Evolutionary conservation across 495 filamentous ascomycete genomes (phyloP).

Genomic region (Umbilicaria muhlenbergii): DNA sequence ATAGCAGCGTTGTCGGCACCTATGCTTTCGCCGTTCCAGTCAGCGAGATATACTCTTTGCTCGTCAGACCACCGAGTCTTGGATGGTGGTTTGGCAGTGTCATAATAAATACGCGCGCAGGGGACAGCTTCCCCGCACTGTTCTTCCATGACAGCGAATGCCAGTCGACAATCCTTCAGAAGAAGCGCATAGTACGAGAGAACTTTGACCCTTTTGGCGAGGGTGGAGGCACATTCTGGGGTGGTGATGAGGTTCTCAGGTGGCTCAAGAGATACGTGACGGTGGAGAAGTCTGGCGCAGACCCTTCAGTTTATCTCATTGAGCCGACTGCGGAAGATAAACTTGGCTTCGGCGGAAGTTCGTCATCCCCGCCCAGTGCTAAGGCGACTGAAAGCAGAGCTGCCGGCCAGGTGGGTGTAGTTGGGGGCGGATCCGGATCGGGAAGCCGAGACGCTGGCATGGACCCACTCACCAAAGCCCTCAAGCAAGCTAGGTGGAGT

Average conservation of each 20-base stretch:
- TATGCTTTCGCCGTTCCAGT: conserved; percentile 91
- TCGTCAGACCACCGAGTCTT: conserved; percentile 80
- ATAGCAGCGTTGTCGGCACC: conserved; percentile 53
- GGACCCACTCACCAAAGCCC: conserved; percentile 86
- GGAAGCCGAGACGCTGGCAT: conserved; percentile 56
- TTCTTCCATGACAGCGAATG: conserved; percentile 98
- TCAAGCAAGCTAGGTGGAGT: conserved; percentile 94
- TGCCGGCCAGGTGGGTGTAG: conserved; percentile 18
- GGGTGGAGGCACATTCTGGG: conserved; percentile 83
- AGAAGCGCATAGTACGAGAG: conserved; percentile 67
- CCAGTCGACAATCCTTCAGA: conserved; percentile 85
- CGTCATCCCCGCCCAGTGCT: conserved; percentile 23
- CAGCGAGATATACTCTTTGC: conserved; percentile 73
- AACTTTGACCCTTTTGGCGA: conserved; percentile 84
- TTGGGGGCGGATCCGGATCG: conserved; percentile 14
- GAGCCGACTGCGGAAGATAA: conserved; percentile 77
- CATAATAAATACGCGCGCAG: conserved; percentile 77
- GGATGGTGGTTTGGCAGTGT: conserved; percentile 98
- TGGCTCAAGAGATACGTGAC: conserved; percentile 76
- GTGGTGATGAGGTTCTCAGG: conserved; percentile 84
- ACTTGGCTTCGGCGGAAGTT: conserved; percentile 56
- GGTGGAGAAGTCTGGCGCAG: conserved; percentile 67
- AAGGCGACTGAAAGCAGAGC: conserved; percentile 25
- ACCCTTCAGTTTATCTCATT: conserved; percentile 79
- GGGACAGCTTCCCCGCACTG: conserved; percentile 83